phyloP scores from a whole-genome alignment of 306 rosid species.

The Cucumis melo region DNA sequence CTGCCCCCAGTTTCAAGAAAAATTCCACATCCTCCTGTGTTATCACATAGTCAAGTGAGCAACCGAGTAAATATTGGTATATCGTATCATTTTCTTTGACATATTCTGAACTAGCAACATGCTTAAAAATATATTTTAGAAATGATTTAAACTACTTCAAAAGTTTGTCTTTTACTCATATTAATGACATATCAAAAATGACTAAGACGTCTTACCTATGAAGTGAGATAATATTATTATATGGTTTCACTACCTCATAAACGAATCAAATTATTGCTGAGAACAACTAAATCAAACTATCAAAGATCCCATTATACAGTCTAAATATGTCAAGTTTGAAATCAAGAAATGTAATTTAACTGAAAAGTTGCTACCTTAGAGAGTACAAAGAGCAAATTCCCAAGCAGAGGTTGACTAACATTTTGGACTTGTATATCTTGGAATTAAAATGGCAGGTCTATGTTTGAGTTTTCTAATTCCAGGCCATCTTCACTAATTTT shows the following conservation, averaged over 20 bases:
- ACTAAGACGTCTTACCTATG: neutral
- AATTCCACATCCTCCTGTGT: constrained; percentile 48
- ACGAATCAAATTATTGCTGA: neutral
- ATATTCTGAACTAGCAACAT: neutral
- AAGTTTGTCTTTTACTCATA: neutral
- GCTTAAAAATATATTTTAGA: too few species aligned
- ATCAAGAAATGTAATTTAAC: too few species aligned
- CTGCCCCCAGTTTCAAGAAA: constrained; percentile 31
- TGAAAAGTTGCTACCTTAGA: too few species aligned
- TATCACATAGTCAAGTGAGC: neutral
- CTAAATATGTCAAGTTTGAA: too few species aligned
- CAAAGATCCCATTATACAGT: too few species aligned
- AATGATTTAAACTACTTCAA: neutral
- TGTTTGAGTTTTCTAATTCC: too few species aligned
- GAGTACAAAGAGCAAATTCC: too few species aligned
- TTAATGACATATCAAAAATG: neutral
- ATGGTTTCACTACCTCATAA: neutral
- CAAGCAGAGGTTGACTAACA: too few species aligned
- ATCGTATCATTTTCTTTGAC: neutral
- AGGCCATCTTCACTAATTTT: too few species aligned
- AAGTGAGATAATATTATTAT: neutral
- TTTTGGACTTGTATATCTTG: too few species aligned
- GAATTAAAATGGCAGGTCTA: too few species aligned
- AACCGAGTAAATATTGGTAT: neutral
- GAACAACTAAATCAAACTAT: neutral